Evolutionary conservation across 345 rosid species (phyloP).

Genomic region (Cochlearia excelsa): DNA sequence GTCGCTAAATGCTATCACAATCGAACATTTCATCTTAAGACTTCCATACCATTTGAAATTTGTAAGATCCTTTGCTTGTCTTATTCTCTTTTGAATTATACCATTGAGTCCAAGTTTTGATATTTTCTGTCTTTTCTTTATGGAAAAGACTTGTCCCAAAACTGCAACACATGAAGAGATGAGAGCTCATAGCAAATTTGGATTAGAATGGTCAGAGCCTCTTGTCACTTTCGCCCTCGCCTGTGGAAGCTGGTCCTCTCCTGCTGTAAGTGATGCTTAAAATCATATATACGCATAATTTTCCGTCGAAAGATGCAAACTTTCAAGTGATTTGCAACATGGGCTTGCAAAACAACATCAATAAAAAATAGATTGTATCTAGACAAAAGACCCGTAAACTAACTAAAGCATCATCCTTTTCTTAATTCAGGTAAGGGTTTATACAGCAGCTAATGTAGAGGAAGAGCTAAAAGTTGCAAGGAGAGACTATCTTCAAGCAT

Average conservation of each 20-base stretch:
- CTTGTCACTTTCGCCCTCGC: slow-evolving; percentile 81
- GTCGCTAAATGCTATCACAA: slow-evolving; percentile 70
- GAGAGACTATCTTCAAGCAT: slow-evolving; percentile 79
- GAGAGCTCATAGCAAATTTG: slow-evolving; percentile 61
- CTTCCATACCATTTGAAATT: slow-evolving; percentile 88
- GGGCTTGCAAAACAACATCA: neutral
- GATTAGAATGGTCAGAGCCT: slow-evolving; percentile 88
- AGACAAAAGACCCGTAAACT: neutral
- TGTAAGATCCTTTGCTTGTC: slow-evolving; percentile 41
- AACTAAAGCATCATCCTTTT: slow-evolving; percentile 7
- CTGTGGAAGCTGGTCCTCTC: slow-evolving; percentile 97
- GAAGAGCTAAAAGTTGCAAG: slow-evolving; percentile 76
- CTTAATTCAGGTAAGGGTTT: slow-evolving; percentile 66
- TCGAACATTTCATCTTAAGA: slow-evolving; percentile 89
- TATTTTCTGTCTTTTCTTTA: slow-evolving; percentile 1
- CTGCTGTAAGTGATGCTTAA: slow-evolving; percentile 59
- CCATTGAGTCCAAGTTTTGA: neutral
- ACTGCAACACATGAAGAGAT: slow-evolving; percentile 67
- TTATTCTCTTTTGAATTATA: neutral
- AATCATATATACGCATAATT: neutral
- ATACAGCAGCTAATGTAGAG: slow-evolving; percentile 67
- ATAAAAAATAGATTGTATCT: neutral
- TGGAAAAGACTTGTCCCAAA: slow-evolving; percentile 58
- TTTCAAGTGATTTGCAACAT: neutral
- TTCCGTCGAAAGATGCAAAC: neutral